Evolutionary conservation across 2,329 filamentous ascomycete genomes (phyloP).

Genomic region (Zalaria sp.): DNA sequence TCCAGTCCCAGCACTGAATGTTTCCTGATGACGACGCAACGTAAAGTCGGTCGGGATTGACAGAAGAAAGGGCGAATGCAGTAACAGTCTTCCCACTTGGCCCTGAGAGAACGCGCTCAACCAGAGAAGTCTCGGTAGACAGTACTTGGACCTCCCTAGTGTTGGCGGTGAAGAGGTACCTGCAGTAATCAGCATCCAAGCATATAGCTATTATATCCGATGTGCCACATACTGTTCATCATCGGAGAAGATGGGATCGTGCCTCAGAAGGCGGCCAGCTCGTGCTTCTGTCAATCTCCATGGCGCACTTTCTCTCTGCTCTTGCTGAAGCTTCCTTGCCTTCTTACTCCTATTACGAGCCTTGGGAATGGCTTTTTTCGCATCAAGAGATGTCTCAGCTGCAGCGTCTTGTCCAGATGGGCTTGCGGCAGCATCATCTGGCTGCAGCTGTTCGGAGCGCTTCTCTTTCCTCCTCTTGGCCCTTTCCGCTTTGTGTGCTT

Average conservation of each 20-base stretch:
- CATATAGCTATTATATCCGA: not conserved
- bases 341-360: not conserved
- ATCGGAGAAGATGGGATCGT: constrained; percentile 43
- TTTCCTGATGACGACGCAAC: constrained; percentile 36
- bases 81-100: constrained; percentile 32
- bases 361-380: not conserved
- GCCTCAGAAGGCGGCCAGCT: constrained; percentile 38
- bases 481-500: not conserved
- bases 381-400: not conserved
- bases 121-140: constrained; percentile 64
- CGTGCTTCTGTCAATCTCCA: not conserved
- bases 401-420: not conserved
- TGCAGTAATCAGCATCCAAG: constrained; percentile 22
- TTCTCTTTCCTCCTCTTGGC: not conserved
- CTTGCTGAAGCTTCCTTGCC: not conserved
- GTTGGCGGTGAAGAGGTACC: constrained; percentile 62
- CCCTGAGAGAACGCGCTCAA: constrained; percentile 56
- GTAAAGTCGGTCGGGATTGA: constrained; percentile 37
- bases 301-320: not conserved
- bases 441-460: not conserved
- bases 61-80: constrained; percentile 37
- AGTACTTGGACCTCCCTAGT: constrained; percentile 67
- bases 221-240: constrained; percentile 35
- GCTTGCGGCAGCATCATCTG: too few species aligned
- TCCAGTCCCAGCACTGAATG: constrained; percentile 47